Base-by-base conservation (phyloP, 495 filamentous ascomycete genomes). In the Aspergillus haitiensis region DNA sequence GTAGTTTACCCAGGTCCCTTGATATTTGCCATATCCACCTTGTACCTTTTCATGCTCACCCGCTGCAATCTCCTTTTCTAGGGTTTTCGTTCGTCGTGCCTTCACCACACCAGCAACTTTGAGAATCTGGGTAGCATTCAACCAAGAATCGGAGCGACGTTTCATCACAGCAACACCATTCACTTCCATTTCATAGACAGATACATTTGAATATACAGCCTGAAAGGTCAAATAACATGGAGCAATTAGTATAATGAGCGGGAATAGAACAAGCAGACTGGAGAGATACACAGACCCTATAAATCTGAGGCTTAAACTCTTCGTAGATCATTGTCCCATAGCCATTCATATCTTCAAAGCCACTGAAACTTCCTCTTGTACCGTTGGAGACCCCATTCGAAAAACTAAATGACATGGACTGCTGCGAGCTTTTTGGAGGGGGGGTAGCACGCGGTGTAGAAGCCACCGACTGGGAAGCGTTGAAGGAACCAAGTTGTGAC, bases 21-120 rank as follows among this genome's bases (percentile, higher is more conserved):
- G 94, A 67, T 98, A 98, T 79, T 97, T 97, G 51, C 94, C 94
- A 68, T 98, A 98, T 7, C 94, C 95, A 10, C 94, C 94, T 68
- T 98, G 94, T 7, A 98, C 93, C 77, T 98, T 98, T 69, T 98
- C 94, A 71, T 98, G 93, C 65, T 94, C 90, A 56, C 94, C 94
- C 0, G 87, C 92, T 50, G 95, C 84, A 56, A 98, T 97, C 73
- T 98, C 94, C 72, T 97, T 97, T 70, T 98, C 94, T 44, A 98
- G 78, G 7, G 97, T 93, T 74, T 98, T 98, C 48, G 94, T 98
- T 52, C 94, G 85, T 68, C 95, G 93, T 42, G 93, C 94, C 74
- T 98, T 98, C 62, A 95, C 93, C 45, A 98, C 91, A 32, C 91
- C 91, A 12, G 94, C 94, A 33, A 98, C 92, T 72, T 98, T 98